Conservation (phyloP, 805 yeast species). For the Nakazawaea populi region DNA sequence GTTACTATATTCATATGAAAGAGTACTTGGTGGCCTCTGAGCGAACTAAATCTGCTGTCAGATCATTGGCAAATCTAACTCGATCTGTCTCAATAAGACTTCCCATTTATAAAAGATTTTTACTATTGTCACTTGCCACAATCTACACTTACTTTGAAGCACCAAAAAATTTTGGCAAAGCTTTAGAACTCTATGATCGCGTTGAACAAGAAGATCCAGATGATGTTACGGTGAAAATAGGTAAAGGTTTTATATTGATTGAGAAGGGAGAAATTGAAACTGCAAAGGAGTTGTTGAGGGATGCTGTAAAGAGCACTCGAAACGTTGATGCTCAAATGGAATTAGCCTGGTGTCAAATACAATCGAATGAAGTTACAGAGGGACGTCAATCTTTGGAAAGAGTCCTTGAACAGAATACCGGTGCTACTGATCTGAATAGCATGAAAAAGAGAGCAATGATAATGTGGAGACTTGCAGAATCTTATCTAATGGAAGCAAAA, state of each 20-base stretch:
- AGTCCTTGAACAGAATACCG: constrained; percentile 32
- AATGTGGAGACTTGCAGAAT: constrained; percentile 71
- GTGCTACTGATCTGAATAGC: constrained; percentile 47
- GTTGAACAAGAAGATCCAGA: constrained; percentile 38
- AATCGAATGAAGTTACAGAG: constrained; percentile 37
- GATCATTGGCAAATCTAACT: constrained; percentile 41
- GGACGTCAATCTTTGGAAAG: constrained; percentile 49
- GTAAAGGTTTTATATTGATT: constrained; percentile 72
- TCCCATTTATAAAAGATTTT: constrained; percentile 46
- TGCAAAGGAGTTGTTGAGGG: constrained; percentile 48
- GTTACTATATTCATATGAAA: constrained; percentile 50
- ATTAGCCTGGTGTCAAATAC: constrained; percentile 72
- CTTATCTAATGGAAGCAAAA: constrained; percentile 36
- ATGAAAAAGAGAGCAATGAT: constrained; percentile 52
- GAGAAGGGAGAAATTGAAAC: constrained; percentile 53
- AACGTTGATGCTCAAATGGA: constrained; percentile 57
- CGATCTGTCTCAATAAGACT: constrained; percentile 42
- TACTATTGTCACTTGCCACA: constrained; percentile 63
- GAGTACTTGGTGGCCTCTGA: constrained; percentile 62
- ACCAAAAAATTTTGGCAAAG: constrained; percentile 79
- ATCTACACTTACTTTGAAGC: constrained; percentile 83
- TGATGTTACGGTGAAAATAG: constrained; percentile 63
- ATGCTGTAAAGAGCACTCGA: constrained; percentile 44
- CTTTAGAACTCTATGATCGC: constrained; percentile 62
- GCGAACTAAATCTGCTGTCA: constrained; percentile 55